These are phyloP conservation scores for Pseudogymnoascus sp. DNA, from an alignment of 2,329 filamentous ascomycete species.

Conservation along the genomic window DNA sequence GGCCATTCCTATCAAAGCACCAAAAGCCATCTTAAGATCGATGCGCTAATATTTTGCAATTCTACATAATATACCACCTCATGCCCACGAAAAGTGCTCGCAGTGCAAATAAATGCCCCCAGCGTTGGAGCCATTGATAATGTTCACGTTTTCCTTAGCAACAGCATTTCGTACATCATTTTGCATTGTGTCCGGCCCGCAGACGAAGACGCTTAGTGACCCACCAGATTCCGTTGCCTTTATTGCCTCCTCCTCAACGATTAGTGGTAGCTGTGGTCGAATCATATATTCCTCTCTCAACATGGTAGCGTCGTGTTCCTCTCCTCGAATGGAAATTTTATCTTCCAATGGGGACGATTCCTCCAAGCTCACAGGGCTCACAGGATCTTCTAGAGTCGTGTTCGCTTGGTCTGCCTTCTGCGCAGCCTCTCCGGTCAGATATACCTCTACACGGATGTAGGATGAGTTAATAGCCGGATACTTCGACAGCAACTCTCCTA, in stretches of 20 bases:
- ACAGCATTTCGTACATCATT: constrained; percentile 40
- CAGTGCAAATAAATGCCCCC: constrained; percentile 38
- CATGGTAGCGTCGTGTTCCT: constrained; percentile 14
- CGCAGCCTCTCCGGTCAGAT: constrained; percentile 22
- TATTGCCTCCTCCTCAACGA: constrained; percentile 16
- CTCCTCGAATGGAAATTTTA: background rate
- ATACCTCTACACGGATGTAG: constrained; percentile 20
- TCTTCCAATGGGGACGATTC: background rate
- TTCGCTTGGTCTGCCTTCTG: background rate
- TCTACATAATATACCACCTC: background rate
- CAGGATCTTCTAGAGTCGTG: constrained; percentile 11
- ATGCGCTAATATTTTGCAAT: too few species aligned
- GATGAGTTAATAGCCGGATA: constrained; percentile 15
- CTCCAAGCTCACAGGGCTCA: background rate
- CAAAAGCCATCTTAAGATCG: too few species aligned
- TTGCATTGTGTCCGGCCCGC: constrained; percentile 38
- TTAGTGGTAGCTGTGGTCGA: constrained; percentile 29
- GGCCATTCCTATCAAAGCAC: too few species aligned
- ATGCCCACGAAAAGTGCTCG: constrained; percentile 39
- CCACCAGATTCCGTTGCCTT: constrained; percentile 11
- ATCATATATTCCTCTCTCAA: constrained; percentile 14
- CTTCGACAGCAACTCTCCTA: constrained; percentile 23
- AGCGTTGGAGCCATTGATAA: constrained; percentile 25
- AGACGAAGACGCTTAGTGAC: constrained; percentile 32
- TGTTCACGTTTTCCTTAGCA: constrained; percentile 33